Conservation (phyloP, 768 basidiomycete genomes). For the Agaricus bisporus region DNA sequence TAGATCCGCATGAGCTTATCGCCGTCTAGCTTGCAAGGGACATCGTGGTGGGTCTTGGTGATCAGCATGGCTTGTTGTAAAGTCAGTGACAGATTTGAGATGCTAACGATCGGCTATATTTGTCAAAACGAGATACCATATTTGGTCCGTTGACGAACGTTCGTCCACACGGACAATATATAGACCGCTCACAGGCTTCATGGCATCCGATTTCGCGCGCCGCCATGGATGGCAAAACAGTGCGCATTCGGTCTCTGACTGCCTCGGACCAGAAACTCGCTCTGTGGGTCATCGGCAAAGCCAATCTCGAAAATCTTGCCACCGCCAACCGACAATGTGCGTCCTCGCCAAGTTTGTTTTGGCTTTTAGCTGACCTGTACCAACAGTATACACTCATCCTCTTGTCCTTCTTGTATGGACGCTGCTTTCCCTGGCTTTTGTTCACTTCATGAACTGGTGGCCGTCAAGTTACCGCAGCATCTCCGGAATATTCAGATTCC, state of each 20-base stretch:
- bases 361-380: constrained; percentile 7
- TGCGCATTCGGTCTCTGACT: constrained; percentile 47
- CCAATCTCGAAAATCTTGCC: constrained; percentile 61
- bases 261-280: constrained; percentile 51
- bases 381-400: constrained; percentile 49
- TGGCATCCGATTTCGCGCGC: background rate
- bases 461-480: constrained; percentile 40
- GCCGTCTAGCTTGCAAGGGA: constrained; percentile 61
- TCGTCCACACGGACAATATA: background rate
- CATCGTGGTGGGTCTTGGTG: constrained; percentile 70
- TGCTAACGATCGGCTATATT: too few species aligned
- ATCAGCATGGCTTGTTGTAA: constrained; percentile 61
- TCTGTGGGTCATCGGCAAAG: constrained; percentile 60
- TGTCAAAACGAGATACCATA: too few species aligned
- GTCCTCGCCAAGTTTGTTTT: background rate
- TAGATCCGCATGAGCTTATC: constrained; percentile 74
- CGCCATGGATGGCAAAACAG: constrained; percentile 19
- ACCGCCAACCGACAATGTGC: constrained; percentile 58
- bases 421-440: constrained; percentile 48
- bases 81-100: too few species aligned
- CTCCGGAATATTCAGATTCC: constrained; percentile 32
- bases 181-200: background rate
- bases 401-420: constrained; percentile 58
- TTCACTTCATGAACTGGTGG: constrained; percentile 65
- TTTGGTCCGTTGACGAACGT: background rate